Evolutionary conservation across 768 basidiomycete genomes (phyloP), one percentile per base, ranked within the genome.

Genomic region (Tylopilus felleus): DNA sequence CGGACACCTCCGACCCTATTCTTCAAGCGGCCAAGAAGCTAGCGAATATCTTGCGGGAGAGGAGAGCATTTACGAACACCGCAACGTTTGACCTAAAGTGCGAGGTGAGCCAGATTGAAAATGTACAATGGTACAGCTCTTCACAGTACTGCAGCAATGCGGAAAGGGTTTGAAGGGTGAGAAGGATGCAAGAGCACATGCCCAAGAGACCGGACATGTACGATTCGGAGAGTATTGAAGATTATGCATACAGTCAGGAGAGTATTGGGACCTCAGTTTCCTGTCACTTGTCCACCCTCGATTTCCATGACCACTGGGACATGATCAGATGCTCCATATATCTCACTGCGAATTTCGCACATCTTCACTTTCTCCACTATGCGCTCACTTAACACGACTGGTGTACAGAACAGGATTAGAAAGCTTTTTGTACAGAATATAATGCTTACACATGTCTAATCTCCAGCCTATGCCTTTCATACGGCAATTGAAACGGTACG

Each of bases 21-120:
- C 69, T 91, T 28, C 63, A 72, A 17, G 89, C 88, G 8, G 89
- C 85, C 5, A 77, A 79, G 65, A 81, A 83, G 65, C 77, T 98
- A 22, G 90, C 90, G 5, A 78, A 75, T 22, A 80, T 83, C 55
- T 71, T 98, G 63, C 79, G 92, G 29, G 76, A 77, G 29, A 87
- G 85, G 74, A 88, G 82, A 62, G 92, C 91, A 23, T 98, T 80
- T 64, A 97, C 95, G 12, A 97, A 98, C 69, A 95, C 90, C 5
- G 71, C 88, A 40, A 96, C 90, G 5, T 98, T 98, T 67, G 90
- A 93, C 70, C 70, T 98, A 42, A 88, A 86, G 63, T 96, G 93
- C 68, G 84, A 93, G 75, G 88, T 88, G 67, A 63, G 79, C 23
- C n/a, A 28, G 21, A 7, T 38, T 19, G 17, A 22, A 22, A 54